These are phyloP conservation scores for Camptophora hylomeconis DNA, from an alignment of 2,329 filamentous ascomycete species.

Conservation along the genomic window DNA sequence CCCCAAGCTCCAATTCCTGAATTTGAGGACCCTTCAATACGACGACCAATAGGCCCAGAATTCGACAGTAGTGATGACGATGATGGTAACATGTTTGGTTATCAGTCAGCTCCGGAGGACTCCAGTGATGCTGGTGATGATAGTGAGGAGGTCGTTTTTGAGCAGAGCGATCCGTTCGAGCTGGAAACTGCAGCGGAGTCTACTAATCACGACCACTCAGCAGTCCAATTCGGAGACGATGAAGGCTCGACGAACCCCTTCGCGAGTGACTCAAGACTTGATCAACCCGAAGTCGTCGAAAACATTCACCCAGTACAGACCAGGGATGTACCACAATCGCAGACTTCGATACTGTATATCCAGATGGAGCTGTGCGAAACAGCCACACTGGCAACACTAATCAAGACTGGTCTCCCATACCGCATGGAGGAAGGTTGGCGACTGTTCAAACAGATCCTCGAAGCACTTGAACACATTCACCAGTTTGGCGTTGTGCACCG, in stretches of 20 bases:
- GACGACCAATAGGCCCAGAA: slow-evolving; percentile 21
- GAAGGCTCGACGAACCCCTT: slow-evolving; percentile 15
- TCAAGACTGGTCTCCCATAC: slow-evolving; percentile 57
- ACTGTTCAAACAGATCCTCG: slow-evolving; percentile 78
- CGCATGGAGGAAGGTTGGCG: slow-evolving; percentile 74
- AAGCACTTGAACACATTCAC: slow-evolving; percentile 84
- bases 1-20: too few species aligned
- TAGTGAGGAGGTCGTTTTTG: slow-evolving; percentile 3
- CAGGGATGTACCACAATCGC: slow-evolving; percentile 2
- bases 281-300: slow-evolving; percentile 23
- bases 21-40: slow-evolving; percentile 78
- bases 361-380: slow-evolving; percentile 99
- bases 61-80: slow-evolving; percentile 5
- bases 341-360: slow-evolving; percentile 63
- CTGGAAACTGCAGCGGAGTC: neutral
- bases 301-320: slow-evolving; percentile 20
- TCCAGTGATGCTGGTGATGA: slow-evolving; percentile 24
- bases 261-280: slow-evolving; percentile 17
- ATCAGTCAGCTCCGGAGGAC: slow-evolving; percentile 3
- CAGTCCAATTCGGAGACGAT: too few species aligned
- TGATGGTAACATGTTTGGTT: slow-evolving; percentile 5
- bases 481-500: slow-evolving; percentile 84
- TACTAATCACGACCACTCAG: too few species aligned
- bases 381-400: slow-evolving; percentile 77
- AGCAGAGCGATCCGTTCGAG: slow-evolving; percentile 3